Evolutionary conservation across 495 filamentous ascomycete genomes (phyloP), one percentile per base, ranked within the genome.

Genomic region (Hypoxylon lenormandii): DNA sequence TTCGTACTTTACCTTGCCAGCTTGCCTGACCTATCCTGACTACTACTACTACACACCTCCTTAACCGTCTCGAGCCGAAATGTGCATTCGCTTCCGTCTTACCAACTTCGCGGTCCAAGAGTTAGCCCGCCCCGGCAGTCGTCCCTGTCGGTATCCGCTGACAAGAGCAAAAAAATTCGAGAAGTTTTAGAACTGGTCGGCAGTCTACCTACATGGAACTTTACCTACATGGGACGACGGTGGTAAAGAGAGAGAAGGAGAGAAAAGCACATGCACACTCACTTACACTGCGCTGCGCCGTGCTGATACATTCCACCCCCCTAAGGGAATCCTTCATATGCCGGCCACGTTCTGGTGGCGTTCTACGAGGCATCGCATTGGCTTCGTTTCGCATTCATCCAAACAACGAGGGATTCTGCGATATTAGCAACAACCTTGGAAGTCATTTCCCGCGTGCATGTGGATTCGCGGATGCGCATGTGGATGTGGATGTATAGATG

Each of bases 251-350:
- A n/a, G n/a, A n/a, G n/a, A n/a, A n/a, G n/a, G n/a, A n/a, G n/a
- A n/a, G n/a, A n/a, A n/a, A n/a, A n/a, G n/a, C n/a, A n/a, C n/a
- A n/a, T n/a, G n/a, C n/a, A n/a, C n/a, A n/a, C n/a, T n/a, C n/a
- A n/a, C n/a, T n/a, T n/a, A n/a, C n/a, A n/a, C 47, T 67, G 48
- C 38, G 57, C 68, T 71, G 62, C 47, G 68, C 68, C 68, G 62
- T 71, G 33, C 51, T 50, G 48, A 62, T 55, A 66, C 68, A 48
- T 66, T 18, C n/a, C n/a, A n/a, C n/a, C n/a, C 51, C 21, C 48
- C 12, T 61, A 33, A 57, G 6, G 10, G 30, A 65, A 71, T 66
- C 68, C 62, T 71, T 58, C 66, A 66, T 63, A 62, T 62, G 68
- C 52, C 57, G 62, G 47, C 36, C 62, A 71, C 62, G 46, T 66